These are phyloP conservation scores for Fusarium torreyae DNA, from an alignment of 2,329 filamentous ascomycete genomes.

Conservation along the genomic window DNA sequence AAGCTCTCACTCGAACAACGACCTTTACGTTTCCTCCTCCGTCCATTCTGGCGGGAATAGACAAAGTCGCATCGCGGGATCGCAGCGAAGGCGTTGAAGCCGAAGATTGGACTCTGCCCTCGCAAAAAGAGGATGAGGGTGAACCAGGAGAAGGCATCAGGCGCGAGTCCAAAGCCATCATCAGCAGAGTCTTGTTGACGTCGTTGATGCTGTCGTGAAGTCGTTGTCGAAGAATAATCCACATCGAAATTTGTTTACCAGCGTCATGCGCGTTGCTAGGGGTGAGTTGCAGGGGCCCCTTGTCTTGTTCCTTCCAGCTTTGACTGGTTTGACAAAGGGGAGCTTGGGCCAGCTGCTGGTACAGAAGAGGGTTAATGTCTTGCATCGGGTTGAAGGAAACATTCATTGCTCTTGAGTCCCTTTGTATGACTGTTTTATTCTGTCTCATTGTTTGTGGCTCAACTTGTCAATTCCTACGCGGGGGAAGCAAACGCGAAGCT, in stretches of 20 bases:
- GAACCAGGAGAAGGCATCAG: slow-evolving; percentile 60
- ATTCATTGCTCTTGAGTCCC: neutral
- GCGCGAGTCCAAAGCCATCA: slow-evolving; percentile 61
- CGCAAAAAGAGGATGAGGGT: slow-evolving; percentile 49
- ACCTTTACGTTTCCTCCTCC: slow-evolving; percentile 84
- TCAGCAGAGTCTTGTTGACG: slow-evolving; percentile 58
- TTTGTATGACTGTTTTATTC: slow-evolving; percentile 9
- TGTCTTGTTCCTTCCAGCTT: slow-evolving; percentile 22
- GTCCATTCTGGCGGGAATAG: slow-evolving; percentile 70
- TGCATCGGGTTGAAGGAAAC: slow-evolving; percentile 20
- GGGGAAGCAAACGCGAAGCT: slow-evolving; percentile 29
- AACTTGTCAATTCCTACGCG: slow-evolving; percentile 6
- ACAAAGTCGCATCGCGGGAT: slow-evolving; percentile 77
- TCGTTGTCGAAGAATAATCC: slow-evolving; percentile 59
- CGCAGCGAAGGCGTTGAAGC: slow-evolving; percentile 85
- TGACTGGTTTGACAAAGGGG: slow-evolving; percentile 26
- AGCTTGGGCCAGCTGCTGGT: slow-evolving; percentile 39
- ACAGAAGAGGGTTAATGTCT: neutral
- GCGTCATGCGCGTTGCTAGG: slow-evolving; percentile 54
- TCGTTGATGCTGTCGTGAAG: slow-evolving; percentile 58
- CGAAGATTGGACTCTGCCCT: slow-evolving; percentile 69
- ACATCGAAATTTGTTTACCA: slow-evolving; percentile 59
- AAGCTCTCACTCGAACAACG: slow-evolving; percentile 84
- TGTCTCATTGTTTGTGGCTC: slow-evolving; percentile 4
- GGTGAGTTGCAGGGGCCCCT: slow-evolving; percentile 49